Evolutionary conservation across 78 protist species (phyloP).

Genomic region (Dictyostelium firmibasis): DNA sequence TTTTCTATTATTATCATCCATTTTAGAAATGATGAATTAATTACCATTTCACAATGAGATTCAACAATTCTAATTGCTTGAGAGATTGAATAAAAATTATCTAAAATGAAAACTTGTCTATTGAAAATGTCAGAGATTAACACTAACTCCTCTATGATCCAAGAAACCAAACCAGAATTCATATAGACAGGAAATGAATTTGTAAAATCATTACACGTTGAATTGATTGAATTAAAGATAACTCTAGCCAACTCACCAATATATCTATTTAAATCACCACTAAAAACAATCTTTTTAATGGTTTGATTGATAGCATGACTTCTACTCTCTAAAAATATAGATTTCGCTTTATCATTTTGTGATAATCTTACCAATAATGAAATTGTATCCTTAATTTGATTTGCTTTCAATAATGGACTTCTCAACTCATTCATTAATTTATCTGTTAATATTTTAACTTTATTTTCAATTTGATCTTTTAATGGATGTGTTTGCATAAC

Average conservation of each 20-base stretch:
- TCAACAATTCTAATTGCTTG: slow-evolving; percentile 44
- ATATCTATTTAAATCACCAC: slow-evolving; percentile 46
- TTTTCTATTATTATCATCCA: not conserved
- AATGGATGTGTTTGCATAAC: slow-evolving; percentile 80
- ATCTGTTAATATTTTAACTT: slow-evolving; percentile 36
- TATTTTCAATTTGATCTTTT: slow-evolving; percentile 43
- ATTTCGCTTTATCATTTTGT: slow-evolving; percentile 57
- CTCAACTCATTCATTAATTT: slow-evolving; percentile 46
- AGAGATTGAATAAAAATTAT: slow-evolving; percentile 37
- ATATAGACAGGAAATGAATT: slow-evolving; percentile 57
- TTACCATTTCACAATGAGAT: slow-evolving; percentile 76
- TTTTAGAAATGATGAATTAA: not conserved
- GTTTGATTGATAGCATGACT: slow-evolving; percentile 10
- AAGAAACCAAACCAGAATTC: slow-evolving; percentile 51
- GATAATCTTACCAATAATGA: slow-evolving; percentile 38
- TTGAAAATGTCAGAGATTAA: slow-evolving; percentile 27
- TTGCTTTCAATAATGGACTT: slow-evolving; percentile 51
- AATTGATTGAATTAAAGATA: slow-evolving; percentile 31
- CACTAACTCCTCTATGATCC: slow-evolving; percentile 40
- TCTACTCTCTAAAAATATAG: slow-evolving; percentile 64
- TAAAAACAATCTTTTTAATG: slow-evolving; percentile 1
- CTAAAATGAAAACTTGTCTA: slow-evolving; percentile 59
- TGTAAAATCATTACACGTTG: slow-evolving; percentile 67
- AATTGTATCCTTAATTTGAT: slow-evolving; percentile 69
- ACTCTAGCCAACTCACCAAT: slow-evolving; percentile 44